Conservation (phyloP, 768 basidiomycete genomes). For the Podaxis sp. region DNA sequence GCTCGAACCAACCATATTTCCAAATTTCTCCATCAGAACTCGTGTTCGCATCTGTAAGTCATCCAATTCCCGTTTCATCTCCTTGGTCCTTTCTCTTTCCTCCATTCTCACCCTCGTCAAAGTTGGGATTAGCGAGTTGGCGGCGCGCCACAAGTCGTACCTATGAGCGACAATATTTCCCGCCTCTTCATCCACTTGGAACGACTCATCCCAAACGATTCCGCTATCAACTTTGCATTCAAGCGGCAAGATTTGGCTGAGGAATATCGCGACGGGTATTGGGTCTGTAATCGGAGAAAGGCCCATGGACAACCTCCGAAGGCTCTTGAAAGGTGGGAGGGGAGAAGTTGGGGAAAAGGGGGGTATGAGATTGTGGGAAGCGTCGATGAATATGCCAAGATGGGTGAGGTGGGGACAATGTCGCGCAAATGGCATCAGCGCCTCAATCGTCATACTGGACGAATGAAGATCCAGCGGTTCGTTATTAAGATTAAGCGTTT, state of each 20-base stretch:
- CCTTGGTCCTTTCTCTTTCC: constrained; percentile 7
- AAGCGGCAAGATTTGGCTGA: constrained; percentile 7
- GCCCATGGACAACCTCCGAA: constrained; percentile 14
- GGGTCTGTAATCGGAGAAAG: constrained; percentile 3
- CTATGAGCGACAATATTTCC: neutral
- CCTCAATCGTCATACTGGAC: constrained; percentile 28
- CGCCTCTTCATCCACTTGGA: neutral
- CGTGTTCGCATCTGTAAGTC: neutral
- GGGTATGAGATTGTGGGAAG: constrained; percentile 12
- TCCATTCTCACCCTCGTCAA: constrained; percentile 9
- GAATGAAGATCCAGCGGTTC: constrained; percentile 32
- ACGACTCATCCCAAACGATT: constrained; percentile 9
- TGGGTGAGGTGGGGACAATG: constrained; percentile 31
- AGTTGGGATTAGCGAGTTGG: neutral
- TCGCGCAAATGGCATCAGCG: constrained; percentile 34
- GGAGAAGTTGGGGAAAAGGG: neutral
- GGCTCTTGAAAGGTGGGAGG: constrained; percentile 9
- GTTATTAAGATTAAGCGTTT: constrained; percentile 37
- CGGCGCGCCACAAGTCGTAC: neutral
- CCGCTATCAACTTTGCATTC: constrained; percentile 6
- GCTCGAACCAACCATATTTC: neutral
- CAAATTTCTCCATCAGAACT: constrained; percentile 7
- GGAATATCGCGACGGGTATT: constrained; percentile 1
- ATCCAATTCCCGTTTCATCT: constrained; percentile 6
- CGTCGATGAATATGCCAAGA: constrained; percentile 35